Base-by-base conservation (phyloP, 495 filamentous ascomycete species). In the Aspergillus leporis region DNA sequence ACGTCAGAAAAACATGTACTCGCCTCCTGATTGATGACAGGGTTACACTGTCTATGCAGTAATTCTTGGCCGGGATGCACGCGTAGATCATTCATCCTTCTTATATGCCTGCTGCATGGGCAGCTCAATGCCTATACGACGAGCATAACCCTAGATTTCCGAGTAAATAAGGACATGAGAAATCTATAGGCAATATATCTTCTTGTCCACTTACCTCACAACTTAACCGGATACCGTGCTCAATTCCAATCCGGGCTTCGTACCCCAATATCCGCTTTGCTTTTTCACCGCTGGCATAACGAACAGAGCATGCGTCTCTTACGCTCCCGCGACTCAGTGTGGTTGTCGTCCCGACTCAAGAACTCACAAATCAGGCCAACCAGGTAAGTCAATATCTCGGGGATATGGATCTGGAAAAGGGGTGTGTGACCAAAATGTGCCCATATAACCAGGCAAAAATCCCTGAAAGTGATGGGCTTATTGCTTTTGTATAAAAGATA, bases 401-500 rank as follows among this genome's bases (percentile, higher is more conserved):
- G 85, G n/a, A 88, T 81, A 52, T 72, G 73, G 22, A 86, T 31
- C 53, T 81, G 66, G 59, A 74, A 81, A 4, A 71, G 71, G 36
- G 83, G 85, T 7, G 72, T 70, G 66, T 87, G 85, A 13, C 78
- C 80, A 53, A 87, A 87, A 53, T 84, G 73, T 9, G 69, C 75
- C 85, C 85, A 87, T 23, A 88, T 73, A 13, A 74, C 75, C 5
- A 86, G 68, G 52, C 84, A 82, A 56, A 87, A 84, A 66, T 84
- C 80, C 31, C 86, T 78, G 62, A 87, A 85, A 21, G 82, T 66
- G 30, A 86, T 78, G 18, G 81, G 83, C 62, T 88, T 79, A 51
- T 86, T 81, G 58, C n/a, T 88, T 88, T 49, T 83, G 81, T 32
- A 88, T 82, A 68, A 85, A 87, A 63, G 88, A 84, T 16, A 78